Base-by-base conservation (phyloP, 2,329 filamentous ascomycete genomes). In the Didymellaceae sp. region DNA sequence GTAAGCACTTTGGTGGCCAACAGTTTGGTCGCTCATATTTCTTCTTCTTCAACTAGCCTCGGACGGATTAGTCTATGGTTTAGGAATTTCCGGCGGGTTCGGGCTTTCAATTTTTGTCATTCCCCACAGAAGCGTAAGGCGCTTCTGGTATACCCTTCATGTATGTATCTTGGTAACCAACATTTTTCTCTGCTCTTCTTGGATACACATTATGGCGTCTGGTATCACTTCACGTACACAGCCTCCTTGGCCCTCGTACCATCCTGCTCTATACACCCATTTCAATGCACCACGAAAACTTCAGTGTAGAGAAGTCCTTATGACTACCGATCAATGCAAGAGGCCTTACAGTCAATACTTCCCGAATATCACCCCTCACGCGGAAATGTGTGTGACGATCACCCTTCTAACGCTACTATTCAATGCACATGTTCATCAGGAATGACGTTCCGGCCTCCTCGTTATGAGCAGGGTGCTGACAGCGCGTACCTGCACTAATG, bases 61-160 rank as follows among this genome's bases (percentile, higher is more conserved):
- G n/a, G 5, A 26, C 24, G 20, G 26, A 25, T 31, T 24, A 45
- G 24, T 50, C 45, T 40, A 51, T 41, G 25, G 37, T 21, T 18
- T 20, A 31, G 18, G 31, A 18, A 26, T 42, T 45, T 50, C 41
- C 22, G 21, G 34, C 26, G 45, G 45, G 47, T 39, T 57, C 45
- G 48, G 37, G 21, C 18, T 52, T 46, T 38, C 25, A 8, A 13
- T 32, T n/a, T 46, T 14, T 25, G 10, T 34, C n/a, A 22, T 21
- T 24, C 44, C 35, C 44, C 41, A 35, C 55, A 47, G 55, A 55
- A 50, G 52, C 56, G 48, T 54, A 48, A 52, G 45, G 56, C 57
- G 53, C 56, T 61, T 58, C 56, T 59, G 54, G 58, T 63, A 68
- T 70, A 70, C 66, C 66, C 58, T 70, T 71, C 68, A 58, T 71